phyloP scores from a whole-genome alignment of 345 rosid species.

The Aquilaria sinensis region DNA sequence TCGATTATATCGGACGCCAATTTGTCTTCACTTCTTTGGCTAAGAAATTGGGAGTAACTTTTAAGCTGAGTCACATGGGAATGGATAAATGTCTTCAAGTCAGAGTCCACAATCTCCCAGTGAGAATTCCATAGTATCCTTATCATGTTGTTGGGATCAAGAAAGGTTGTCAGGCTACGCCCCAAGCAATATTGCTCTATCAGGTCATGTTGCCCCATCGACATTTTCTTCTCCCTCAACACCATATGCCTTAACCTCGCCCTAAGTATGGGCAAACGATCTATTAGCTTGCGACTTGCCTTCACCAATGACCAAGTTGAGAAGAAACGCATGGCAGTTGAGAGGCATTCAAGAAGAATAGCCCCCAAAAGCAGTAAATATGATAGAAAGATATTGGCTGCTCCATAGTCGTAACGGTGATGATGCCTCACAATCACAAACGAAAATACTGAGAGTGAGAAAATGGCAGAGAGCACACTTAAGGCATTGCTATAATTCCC shows the following conservation, averaged over 20 bases:
- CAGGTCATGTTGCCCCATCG: slow-evolving; percentile 17
- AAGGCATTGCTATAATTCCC: slow-evolving; percentile 17
- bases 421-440: too few relatives aligned
- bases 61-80: not conserved
- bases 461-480: slow-evolving; percentile 4
- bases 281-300: not conserved
- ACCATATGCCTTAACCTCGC: not conserved
- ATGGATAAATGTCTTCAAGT: slow-evolving; percentile 3
- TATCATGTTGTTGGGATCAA: not conserved
- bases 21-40: too few relatives aligned
- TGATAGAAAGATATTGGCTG: slow-evolving; percentile 10
- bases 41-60: not conserved
- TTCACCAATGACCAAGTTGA: slow-evolving; percentile 12
- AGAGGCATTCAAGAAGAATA: slow-evolving; percentile 13
- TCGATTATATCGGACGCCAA: too few relatives aligned
- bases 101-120: not conserved
- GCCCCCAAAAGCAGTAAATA: slow-evolving; percentile 16
- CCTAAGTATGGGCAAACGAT: not conserved
- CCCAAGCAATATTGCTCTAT: slow-evolving; percentile 10
- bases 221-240: not conserved
- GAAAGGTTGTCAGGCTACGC: not conserved
- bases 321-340: not conserved
- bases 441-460: slow-evolving; percentile 1
- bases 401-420: not conserved
- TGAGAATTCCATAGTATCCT: not conserved